phyloP scores from a whole-genome alignment of 2,329 filamentous ascomycete genomes.

The Teratosphaeria pseudoeucalypti region DNA sequence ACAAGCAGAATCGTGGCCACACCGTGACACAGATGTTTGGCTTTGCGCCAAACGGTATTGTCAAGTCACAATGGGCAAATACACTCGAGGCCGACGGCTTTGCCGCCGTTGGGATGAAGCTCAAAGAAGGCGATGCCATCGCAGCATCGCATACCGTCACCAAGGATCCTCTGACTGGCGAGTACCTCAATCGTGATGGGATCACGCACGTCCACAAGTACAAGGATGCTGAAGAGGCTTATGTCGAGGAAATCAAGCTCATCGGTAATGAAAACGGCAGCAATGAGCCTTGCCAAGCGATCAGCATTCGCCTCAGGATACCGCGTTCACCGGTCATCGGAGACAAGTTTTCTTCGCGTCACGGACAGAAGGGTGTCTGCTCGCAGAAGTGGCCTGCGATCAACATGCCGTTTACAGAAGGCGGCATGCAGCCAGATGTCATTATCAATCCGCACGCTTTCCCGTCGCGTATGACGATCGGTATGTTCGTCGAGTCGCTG shows the following conservation, averaged over 20 bases:
- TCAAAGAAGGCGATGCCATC: constrained; percentile 73
- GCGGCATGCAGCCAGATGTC: constrained; percentile 89
- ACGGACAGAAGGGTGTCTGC: constrained; percentile 94
- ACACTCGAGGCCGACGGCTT: constrained; percentile 81
- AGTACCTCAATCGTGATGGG: constrained; percentile 75
- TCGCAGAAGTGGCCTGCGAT: constrained; percentile 90
- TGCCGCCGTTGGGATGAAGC: constrained; percentile 65
- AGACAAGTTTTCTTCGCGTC: constrained; percentile 97
- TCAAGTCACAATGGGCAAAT: constrained; percentile 59
- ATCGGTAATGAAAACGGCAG: constrained; percentile 80
- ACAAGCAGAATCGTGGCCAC: constrained; percentile 41
- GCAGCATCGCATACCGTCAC: constrained; percentile 85
- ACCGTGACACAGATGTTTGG: constrained; percentile 77
- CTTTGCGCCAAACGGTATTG: constrained; percentile 67
- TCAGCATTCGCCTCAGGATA: constrained; percentile 87
- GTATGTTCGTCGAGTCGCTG: constrained; percentile 96
- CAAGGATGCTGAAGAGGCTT: constrained; percentile 81
- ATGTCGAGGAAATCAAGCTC: constrained; percentile 84
- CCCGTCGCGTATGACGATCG: constrained; percentile 98
- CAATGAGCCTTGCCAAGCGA: constrained; percentile 70
- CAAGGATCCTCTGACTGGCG: constrained; percentile 59
- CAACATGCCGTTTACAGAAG: constrained; percentile 95
- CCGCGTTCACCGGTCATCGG: constrained; percentile 87
- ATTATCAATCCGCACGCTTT: constrained; percentile 99
- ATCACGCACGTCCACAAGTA: constrained; percentile 84